Base-by-base conservation (phyloP, 2,329 filamentous ascomycete genomes). In the Parastagonospora avenae region DNA sequence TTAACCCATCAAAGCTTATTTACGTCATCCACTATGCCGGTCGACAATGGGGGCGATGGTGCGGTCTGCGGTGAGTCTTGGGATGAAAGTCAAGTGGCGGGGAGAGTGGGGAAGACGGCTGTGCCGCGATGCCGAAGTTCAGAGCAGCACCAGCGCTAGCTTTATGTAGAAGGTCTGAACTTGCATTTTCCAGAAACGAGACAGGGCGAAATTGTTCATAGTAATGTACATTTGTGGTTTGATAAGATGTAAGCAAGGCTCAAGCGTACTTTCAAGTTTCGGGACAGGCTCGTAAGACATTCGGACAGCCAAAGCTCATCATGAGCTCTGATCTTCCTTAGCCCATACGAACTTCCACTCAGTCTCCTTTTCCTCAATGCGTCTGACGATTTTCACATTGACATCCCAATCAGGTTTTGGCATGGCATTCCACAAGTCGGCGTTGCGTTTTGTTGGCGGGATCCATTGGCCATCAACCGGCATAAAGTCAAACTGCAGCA, bases 341-440 rank as follows among this genome's bases (percentile, higher is more conserved):
- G 46, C 54, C 61, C 64, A 66, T 1, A 60, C 41, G 14, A 70
- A 66, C 40, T 60, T 64, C 60, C 59, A 63, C 16, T 59, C 45
- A 1, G 48, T 42, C 3, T 38, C 30, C 14, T 55, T 29, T 5
- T 40, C 38, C 2, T 52, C 53, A 1, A 11, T 4, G 16, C 55
- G 57, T 12, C 41, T 50, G 10, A 12, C 32, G 24, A 68, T 42
- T 4, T 11, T 35, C 2, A 70, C 62, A 8, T 51, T 16, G 9
- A 70, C 19, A 46, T 70, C 66, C 10, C 48, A 31, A 40, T 70
- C 67, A 1, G 64, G 66, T 41, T 66, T 67, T 2, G 67, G 66
- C 63, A 67, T 67, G n/a, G 64, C 64, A 27, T 69, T 67, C 67
- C 67, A 70, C 35, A 67, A 31, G 30, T 69, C 67, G 4, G 65